phyloP scores from a whole-genome alignment of 371 early-diverging fungal genomes.

The Syncephalastrum monosporum region DNA sequence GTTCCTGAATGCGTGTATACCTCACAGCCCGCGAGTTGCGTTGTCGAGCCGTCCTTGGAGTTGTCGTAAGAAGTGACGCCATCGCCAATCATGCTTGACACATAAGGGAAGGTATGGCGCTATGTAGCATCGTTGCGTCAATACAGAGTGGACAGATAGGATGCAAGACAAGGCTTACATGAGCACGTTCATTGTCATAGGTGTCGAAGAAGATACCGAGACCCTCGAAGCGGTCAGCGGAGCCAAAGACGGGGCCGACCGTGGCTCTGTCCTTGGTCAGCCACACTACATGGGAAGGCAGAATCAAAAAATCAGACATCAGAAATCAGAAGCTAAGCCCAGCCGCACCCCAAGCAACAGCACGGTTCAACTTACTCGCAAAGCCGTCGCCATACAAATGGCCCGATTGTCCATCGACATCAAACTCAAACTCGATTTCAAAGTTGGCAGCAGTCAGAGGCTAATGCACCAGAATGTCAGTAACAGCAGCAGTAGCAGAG shows the following conservation, averaged over 20 bases:
- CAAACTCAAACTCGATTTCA: slow-evolving; percentile 92
- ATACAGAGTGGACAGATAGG: no score
- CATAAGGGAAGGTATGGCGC: slow-evolving; percentile 78
- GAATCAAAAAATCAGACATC: slow-evolving; percentile 29
- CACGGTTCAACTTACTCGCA: slow-evolving; percentile 75
- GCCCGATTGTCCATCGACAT: slow-evolving; percentile 68
- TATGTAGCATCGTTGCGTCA: background rate
- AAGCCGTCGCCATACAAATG: slow-evolving; percentile 92
- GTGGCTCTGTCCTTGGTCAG: slow-evolving; percentile 44
- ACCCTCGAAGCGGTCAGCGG: slow-evolving; percentile 84
- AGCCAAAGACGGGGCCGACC: slow-evolving; percentile 90
- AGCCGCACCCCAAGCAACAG: background rate
- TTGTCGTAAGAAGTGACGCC: slow-evolving; percentile 82
- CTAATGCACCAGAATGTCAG: slow-evolving; percentile 23
- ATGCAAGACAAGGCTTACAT: slow-evolving; percentile 44
- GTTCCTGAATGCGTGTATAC: slow-evolving; percentile 17
- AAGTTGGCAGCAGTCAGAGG: slow-evolving; percentile 75
- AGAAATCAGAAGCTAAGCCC: slow-evolving; percentile 1
- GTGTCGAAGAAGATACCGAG: slow-evolving; percentile 96
- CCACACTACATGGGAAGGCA: slow-evolving; percentile 30
- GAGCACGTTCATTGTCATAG: slow-evolving; percentile 84
- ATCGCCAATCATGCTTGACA: slow-evolving; percentile 92
- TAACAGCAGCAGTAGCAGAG: background rate
- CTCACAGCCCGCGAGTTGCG: slow-evolving; percentile 71
- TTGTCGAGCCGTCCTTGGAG: slow-evolving; percentile 76